phyloP scores from a whole-genome alignment of 78 protist genomes.

The Cyanophora paradoxa region DNA sequence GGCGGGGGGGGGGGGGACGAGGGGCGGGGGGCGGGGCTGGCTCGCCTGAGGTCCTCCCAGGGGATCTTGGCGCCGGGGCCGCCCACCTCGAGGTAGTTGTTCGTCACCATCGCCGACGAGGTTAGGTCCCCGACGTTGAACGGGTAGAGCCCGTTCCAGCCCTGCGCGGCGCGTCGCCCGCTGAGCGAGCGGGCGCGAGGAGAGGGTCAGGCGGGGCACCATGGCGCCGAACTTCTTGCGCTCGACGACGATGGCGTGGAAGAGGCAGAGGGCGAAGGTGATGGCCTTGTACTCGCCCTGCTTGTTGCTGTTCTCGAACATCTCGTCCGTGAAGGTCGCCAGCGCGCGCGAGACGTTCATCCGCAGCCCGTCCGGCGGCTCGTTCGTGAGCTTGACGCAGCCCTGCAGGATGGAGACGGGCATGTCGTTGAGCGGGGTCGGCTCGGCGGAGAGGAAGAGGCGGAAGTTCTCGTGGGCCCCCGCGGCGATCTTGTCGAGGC shows the following conservation, averaged over 20 bases:
- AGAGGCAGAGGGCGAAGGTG: slow-evolving; percentile 55
- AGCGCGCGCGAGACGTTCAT: slow-evolving; percentile 40
- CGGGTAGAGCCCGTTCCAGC: slow-evolving; percentile 79
- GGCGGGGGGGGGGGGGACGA: slow-evolving; percentile 30
- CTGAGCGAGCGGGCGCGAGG: slow-evolving; percentile 24
- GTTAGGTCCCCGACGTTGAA: slow-evolving; percentile 82
- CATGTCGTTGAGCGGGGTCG: slow-evolving; percentile 24
- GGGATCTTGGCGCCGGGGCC: slow-evolving; percentile 51
- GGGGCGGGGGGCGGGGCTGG: slow-evolving; percentile 26
- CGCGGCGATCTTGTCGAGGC: slow-evolving; percentile 27
- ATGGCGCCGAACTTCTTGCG: slow-evolving; percentile 57
- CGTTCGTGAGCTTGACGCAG: slow-evolving; percentile 81
- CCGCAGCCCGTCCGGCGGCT: slow-evolving; percentile 74
- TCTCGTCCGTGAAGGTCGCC: slow-evolving; percentile 41
- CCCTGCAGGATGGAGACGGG: slow-evolving; percentile 43
- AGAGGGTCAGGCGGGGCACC: background rate
- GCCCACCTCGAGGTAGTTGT: slow-evolving; percentile 65
- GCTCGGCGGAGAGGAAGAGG: slow-evolving; percentile 69
- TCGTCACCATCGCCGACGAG: slow-evolving; percentile 52
- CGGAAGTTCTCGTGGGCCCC: slow-evolving; percentile 48
- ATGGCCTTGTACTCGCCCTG: slow-evolving; percentile 45
- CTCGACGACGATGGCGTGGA: slow-evolving; percentile 63
- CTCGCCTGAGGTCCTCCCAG: slow-evolving; percentile 71
- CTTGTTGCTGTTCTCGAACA: slow-evolving; percentile 40
- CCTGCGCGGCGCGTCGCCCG: slow-evolving; percentile 61